phyloP scores from a whole-genome alignment of 441 rosid genomes.

The Raphanus hybrid region DNA sequence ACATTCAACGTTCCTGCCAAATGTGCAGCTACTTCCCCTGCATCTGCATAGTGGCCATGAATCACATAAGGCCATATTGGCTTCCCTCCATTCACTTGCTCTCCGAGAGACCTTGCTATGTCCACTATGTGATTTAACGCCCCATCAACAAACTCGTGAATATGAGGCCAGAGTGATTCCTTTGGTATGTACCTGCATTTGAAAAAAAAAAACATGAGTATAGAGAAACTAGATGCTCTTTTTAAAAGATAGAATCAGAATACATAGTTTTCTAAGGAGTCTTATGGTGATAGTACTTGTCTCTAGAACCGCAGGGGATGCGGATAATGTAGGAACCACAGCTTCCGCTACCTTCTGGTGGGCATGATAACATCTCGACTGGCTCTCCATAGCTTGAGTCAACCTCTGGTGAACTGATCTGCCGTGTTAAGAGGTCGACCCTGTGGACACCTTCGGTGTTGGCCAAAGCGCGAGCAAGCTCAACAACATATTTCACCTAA shows the following conservation, averaged over 20 bases:
- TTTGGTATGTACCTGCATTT: conserved; percentile 46
- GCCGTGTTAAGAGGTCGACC: conserved; percentile 95
- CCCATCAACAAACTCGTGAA: conserved; percentile 95
- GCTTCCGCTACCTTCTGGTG: conserved; percentile 65
- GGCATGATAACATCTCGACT: conserved; percentile 82
- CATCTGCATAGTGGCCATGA: conserved; percentile 97
- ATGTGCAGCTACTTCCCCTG: conserved; percentile 93
- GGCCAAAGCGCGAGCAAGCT: conserved; percentile 95
- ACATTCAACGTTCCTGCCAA: conserved; percentile 93
- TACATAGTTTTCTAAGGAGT: background rate
- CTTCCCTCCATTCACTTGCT: conserved; percentile 75
- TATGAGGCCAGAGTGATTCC: conserved; percentile 84
- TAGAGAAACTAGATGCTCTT: too few relatives aligned
- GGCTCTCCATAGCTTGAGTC: conserved; percentile 98
- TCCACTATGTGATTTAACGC: conserved; percentile 87
- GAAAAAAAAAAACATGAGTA: too few relatives aligned
- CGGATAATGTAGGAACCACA: conserved; percentile 91
- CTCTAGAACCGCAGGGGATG: conserved; percentile 91
- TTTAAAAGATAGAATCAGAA: too few relatives aligned
- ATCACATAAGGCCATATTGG: conserved; percentile 97
- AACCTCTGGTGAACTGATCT: conserved; percentile 76
- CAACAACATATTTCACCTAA: conserved; percentile 94
- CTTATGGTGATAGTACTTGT: conserved; percentile 42
- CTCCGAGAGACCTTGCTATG: conserved; percentile 89
- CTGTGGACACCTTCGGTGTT: conserved; percentile 94